Conservation (phyloP, 257 asterid genomes). For the Fraxinus anomala region DNA sequence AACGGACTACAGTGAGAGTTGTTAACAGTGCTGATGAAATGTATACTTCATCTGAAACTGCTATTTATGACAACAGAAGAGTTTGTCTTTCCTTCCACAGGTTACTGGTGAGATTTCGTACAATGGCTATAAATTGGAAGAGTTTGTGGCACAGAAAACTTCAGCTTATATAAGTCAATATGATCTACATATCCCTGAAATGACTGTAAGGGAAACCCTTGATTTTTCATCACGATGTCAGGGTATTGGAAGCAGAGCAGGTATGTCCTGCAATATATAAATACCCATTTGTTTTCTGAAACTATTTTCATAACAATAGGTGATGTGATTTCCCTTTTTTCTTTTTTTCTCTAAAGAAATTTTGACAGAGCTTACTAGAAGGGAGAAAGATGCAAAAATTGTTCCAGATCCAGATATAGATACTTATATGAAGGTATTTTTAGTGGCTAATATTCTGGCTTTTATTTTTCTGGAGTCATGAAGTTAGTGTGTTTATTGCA, state of each 20-base stretch:
- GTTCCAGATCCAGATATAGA: constrained; percentile 76
- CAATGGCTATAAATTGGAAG: constrained; percentile 61
- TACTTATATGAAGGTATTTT: constrained; percentile 69
- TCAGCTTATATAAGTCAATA: constrained; percentile 73
- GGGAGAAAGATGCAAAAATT: constrained; percentile 68
- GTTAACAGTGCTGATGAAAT: neutral
- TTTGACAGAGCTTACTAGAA: constrained; percentile 59
- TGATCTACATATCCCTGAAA: constrained; percentile 69
- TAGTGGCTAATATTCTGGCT: neutral
- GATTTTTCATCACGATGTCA: constrained; percentile 68
- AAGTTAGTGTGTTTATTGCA: neutral
- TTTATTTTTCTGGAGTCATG: constrained; percentile 7
- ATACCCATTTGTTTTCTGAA: neutral
- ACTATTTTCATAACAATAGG: neutral
- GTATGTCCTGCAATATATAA: constrained; percentile 33
- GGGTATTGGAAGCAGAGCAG: constrained; percentile 67
- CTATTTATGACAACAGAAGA: constrained; percentile 9
- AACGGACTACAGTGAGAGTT: neutral
- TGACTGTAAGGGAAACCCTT: constrained; percentile 70
- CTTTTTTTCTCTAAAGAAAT: constrained; percentile 38
- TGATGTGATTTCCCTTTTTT: neutral
- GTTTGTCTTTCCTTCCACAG: constrained; percentile 33
- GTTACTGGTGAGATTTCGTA: constrained; percentile 61
- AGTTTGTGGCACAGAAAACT: constrained; percentile 70
- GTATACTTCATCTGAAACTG: constrained; percentile 3